Base-by-base conservation (phyloP, 805 yeast species). In the Candida loeiensis region DNA sequence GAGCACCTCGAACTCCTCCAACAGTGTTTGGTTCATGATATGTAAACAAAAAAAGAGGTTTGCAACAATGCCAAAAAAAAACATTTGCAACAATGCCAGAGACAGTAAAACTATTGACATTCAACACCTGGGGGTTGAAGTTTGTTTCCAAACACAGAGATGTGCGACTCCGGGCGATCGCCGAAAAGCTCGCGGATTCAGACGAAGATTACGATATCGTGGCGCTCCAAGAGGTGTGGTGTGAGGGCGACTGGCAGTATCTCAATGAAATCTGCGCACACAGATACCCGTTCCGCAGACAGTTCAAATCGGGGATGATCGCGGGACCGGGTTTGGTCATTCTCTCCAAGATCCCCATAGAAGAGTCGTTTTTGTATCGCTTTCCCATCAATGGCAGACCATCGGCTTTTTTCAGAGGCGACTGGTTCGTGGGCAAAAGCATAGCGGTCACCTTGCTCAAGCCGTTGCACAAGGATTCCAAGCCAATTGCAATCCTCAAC, bases 221-320 rank as follows among this genome's bases (percentile, higher is more conserved):
- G 5, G 96, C 96, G 1, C 66, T 93, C n/a, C 99, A 93, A 59
- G 99, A 93, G 56, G 73, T 93, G 9, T 93, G 99, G 99, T 82
- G 82, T 28, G 74, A 79, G 46, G 79, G 75, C 34, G 99, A 93
- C 59, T 90, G 90, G 90, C 74, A 77, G 1, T 76, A 77, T 45
- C 61, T 93, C 15, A 70, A 71, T 13, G 44, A 47, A 2, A 58
- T 56, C 4, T 76, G 89, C 43, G 40, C 57, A 2, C 49, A 50
- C 1, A 55, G 54, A 27, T 85, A 74, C 49, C 90, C 91, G 0
- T 80, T 77, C 58, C 60, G 78, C 37, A 73, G 96, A 45, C 67
- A 76, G 38, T 93, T 84, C 64, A 78, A 77, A 43, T 75, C 95
- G 2, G 99, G 98, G 0, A 86, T 93, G 3, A 48, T 93, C 2